phyloP scores from a whole-genome alignment of 192 early-diverging fungal genomes.

The Dispira parvispora region DNA sequence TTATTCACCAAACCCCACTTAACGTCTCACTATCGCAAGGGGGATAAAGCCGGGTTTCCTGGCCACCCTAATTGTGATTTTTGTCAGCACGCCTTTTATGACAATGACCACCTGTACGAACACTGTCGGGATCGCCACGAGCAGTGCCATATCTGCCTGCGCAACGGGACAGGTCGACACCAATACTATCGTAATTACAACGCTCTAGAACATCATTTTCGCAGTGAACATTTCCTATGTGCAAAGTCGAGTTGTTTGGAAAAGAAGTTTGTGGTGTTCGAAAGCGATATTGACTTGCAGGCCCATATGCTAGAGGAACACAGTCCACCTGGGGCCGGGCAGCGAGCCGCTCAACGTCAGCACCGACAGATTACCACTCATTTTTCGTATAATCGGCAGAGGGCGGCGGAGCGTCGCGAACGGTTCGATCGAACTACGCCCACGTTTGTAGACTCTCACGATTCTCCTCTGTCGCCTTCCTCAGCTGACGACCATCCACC shows the following conservation, averaged over 20 bases:
- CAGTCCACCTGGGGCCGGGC: constrained; percentile 10
- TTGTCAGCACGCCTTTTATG: constrained; percentile 69
- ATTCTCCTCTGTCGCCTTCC: constrained; percentile 13
- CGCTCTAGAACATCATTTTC: constrained; percentile 69
- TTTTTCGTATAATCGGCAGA: constrained; percentile 13
- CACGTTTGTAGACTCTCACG: constrained; percentile 11
- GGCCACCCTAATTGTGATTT: constrained; percentile 89
- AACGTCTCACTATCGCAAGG: constrained; percentile 52
- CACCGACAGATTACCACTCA: constrained; percentile 13
- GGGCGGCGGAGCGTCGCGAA: constrained; percentile 11
- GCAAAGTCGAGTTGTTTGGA: constrained; percentile 65
- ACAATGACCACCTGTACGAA: constrained; percentile 83
- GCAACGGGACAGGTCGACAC: constrained; percentile 49
- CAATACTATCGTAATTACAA: constrained; percentile 78
- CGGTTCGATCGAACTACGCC: constrained; percentile 11
- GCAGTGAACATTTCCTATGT: constrained; percentile 67
- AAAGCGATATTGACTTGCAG: constrained; percentile 75
- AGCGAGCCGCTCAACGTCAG: neutral
- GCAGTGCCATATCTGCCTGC: constrained; percentile 78
- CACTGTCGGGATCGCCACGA: constrained; percentile 90
- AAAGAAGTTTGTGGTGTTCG: constrained; percentile 93
- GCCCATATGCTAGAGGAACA: constrained; percentile 59
- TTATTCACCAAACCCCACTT: constrained; percentile 65
- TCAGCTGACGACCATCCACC: constrained; percentile 4
- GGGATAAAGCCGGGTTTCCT: constrained; percentile 53